Percentiles rank a stretch among this genome's conserved stretches.
Evolutionary conservation across 495 filamentous ascomycete genomes (phyloP).

Genomic region (Viridothelium virens): DNA sequence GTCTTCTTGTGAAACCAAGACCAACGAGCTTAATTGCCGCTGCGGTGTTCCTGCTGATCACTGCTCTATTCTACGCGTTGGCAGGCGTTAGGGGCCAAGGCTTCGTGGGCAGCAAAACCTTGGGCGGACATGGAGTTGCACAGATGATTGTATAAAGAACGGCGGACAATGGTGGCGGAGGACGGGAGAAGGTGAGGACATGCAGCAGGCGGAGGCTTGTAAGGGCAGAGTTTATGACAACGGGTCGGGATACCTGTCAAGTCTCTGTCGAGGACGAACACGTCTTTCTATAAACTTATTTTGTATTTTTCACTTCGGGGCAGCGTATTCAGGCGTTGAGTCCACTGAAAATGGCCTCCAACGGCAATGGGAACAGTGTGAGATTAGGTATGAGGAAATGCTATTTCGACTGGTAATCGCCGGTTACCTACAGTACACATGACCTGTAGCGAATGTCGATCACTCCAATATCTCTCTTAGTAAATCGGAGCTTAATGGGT

Average conservation of each 20-base stretch:
- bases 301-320: background rate
- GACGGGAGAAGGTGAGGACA: background rate
- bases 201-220: background rate
- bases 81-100: slow-evolving; percentile 86
- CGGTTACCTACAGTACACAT: background rate
- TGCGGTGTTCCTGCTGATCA: slow-evolving; percentile 70
- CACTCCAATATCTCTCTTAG: background rate
- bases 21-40: slow-evolving; percentile 74
- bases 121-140: slow-evolving; percentile 87
- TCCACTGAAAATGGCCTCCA: background rate
- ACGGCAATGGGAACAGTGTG: background rate
- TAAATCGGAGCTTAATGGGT: background rate
- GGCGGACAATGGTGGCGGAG: background rate
- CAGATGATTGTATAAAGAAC: slow-evolving; percentile 89
- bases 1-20: slow-evolving; percentile 45
- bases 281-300: background rate
- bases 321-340: background rate
- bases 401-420: background rate
- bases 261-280: background rate
- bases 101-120: slow-evolving; percentile 93
- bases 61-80: slow-evolving; percentile 71
- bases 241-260: background rate
- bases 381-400: background rate
- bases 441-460: background rate
- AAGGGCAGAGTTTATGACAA: background rate